Base-by-base conservation (phyloP, 352 stramenopile genomes). In the Plasmopara viticola region DNA sequence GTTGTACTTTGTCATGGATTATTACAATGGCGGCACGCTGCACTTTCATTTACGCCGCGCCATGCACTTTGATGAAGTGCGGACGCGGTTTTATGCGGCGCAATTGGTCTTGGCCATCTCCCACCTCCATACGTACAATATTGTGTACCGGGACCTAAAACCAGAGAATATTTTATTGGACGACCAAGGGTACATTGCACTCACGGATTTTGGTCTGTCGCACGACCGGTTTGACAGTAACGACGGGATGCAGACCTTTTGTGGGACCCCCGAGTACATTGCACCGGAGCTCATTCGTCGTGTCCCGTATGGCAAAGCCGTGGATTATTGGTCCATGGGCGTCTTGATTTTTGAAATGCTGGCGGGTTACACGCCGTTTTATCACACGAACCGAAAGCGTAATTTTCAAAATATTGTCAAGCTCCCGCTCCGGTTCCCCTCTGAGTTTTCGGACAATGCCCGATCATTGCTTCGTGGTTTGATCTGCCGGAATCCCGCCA, bases 1-100 rank as follows among this genome's bases (percentile, higher is more conserved):
- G 59, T 47, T 95, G 52, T 95, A 94, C 45, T 87, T 95, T 43
- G 84, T 95, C 8, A 94, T 93, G 78, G 86, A 95, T 55, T 94
- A 89, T 44, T 94, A 94, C 66, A 89, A 87, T 29, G 86, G 84
- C 28, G 86, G 86, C 18, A 89, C 83, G 18, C 59, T 95, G 44
- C 84, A 93, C 51, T 87, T 92, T 48, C 79, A 95, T 29, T 53
- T 95, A 44, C 72, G 80, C 17, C 66, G 78, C 17, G 70, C 86
- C 1, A 72, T 77, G 40, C 76, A 77, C 38, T 94, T 95, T 31
- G 66, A 79, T 30, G 80, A 94, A 48, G 47, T 60, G 8, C 69
- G 79, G 10, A 75, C 83, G 8, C 55, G 72, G 2, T 90, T 90
- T 51, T 95, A 95, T 64, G 76, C 78, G 2, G 83, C 84, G 10